Base-by-base conservation (phyloP, 805 yeast species). In the Candida tibetensis region DNA sequence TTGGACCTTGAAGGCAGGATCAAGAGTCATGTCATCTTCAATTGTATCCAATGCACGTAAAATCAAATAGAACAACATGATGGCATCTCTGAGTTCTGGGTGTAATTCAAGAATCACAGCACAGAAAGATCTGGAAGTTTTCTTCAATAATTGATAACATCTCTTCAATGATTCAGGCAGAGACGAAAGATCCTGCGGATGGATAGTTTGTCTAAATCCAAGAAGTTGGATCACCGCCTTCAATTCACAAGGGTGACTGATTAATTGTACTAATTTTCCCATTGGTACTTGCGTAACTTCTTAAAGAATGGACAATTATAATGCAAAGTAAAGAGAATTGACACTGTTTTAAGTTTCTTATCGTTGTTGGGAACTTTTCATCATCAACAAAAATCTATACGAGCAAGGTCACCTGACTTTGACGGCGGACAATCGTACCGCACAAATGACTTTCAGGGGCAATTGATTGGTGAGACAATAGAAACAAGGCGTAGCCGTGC, bases 1-100 rank as follows among this genome's bases (percentile, higher is more conserved):
- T 2, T 93, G 89, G 17, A 89, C 66, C 64, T 93, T 93, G 42
- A 79, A 51, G 15, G 72, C 69, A 4, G 85, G 81, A 44, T 78
- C 82, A 41, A 93, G 66, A 6, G 93, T 76, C 95, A 89, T 89
- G 60, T 93, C 98, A 61, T 93, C 99, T 61, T 93, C 99, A 39
- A 93, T 75, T 1, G 99, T 93, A 57, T 93, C 99, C 52, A 93
- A 75, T 2, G 95, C 99, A 44, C 99, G 76, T 47, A 93, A 67
- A 16, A 89, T 74, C 39, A 93, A 63, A 62, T 93, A 93, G 64
- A 93, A 93, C 4, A 93, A 42, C 89, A 81, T 81, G 44, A 87
- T 75, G 1, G 84, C 85, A 46, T 80, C 80, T 47, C 95, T 77
- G 47, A 93, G 69, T 53, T 89, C 96, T 0, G 97, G 97, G 57